Conservation (phyloP, 1,139 yeast genomes). For the Yarrowia galli region DNA sequence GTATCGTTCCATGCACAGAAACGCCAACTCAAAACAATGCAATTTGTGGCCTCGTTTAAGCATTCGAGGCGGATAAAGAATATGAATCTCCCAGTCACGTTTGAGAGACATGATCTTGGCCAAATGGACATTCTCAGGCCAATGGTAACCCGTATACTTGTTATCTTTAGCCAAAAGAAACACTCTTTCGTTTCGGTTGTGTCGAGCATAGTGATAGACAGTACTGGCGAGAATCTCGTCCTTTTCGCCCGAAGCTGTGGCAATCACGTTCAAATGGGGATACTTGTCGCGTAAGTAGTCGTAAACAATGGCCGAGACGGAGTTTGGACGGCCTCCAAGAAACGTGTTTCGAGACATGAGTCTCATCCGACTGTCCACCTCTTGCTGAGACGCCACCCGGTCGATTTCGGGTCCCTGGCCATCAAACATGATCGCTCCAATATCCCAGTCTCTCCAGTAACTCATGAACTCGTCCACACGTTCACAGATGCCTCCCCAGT, state of each 20-base stretch:
- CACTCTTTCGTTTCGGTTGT: neutral
- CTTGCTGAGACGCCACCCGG: conserved; percentile 9
- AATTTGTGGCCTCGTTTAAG: neutral
- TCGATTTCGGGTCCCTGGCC: conserved; percentile 33
- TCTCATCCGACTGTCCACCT: conserved; percentile 1
- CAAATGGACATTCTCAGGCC: conserved; percentile 18
- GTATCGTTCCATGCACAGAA: neutral
- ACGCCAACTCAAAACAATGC: conserved; percentile 16
- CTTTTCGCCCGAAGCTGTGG: neutral
- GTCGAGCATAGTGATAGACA: neutral
- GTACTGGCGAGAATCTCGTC: conserved; percentile 16
- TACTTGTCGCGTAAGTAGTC: neutral
- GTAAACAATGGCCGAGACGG: neutral
- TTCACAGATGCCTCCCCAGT: conserved; percentile 15
- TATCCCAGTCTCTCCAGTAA: conserved; percentile 8
- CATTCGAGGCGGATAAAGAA: neutral
- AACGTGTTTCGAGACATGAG: neutral
- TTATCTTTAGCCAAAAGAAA: conserved; percentile 6
- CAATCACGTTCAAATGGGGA: conserved; percentile 4
- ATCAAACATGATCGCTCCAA: conserved; percentile 4
- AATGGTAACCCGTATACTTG: neutral
- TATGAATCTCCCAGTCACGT: neutral
- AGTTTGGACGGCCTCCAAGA: conserved; percentile 4
- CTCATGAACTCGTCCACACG: conserved; percentile 11
- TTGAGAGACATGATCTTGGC: neutral